Percentiles rank a stretch among this genome's conserved stretches.
Conservation (phyloP, 108 stramenopile genomes). For the Schizochytrium sp. region DNA sequence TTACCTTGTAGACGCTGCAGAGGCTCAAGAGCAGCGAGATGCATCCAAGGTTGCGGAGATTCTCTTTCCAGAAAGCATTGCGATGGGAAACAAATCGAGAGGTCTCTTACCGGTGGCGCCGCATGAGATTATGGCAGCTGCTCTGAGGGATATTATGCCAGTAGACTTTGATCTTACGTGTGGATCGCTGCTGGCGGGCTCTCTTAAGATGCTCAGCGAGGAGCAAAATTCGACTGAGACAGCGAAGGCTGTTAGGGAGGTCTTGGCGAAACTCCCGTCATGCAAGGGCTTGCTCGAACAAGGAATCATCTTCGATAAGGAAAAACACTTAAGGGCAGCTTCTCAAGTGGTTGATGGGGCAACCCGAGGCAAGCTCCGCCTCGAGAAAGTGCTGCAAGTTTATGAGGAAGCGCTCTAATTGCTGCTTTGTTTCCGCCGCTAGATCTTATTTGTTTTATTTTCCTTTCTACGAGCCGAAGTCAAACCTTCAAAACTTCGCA, state of each 20-base stretch:
- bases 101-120: background rate
- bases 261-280: background rate
- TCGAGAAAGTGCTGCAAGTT: background rate
- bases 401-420: constrained; percentile 1
- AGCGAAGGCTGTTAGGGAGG: background rate
- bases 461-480: background rate
- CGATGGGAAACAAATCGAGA: background rate
- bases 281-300: background rate
- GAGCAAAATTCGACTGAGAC: background rate
- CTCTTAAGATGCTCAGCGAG: background rate
- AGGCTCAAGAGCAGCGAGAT: background rate
- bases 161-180: background rate
- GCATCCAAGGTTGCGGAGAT: background rate
- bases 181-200: background rate
- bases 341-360: constrained; percentile 2
- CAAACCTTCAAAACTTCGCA: no score
- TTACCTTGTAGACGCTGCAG: background rate
- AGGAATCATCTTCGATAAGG: constrained; percentile 23
- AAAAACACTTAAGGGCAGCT: constrained; percentile 3
- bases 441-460: background rate
- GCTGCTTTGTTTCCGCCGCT: background rate
- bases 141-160: background rate
- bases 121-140: constrained; percentile 11
- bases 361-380: background rate
- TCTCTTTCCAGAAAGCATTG: background rate